A percentile compares a stretch with the other conserved stretches of the same genome.
Conservation (phyloP, 139 green algal genomes). For the Coccomyxa sp. region DNA sequence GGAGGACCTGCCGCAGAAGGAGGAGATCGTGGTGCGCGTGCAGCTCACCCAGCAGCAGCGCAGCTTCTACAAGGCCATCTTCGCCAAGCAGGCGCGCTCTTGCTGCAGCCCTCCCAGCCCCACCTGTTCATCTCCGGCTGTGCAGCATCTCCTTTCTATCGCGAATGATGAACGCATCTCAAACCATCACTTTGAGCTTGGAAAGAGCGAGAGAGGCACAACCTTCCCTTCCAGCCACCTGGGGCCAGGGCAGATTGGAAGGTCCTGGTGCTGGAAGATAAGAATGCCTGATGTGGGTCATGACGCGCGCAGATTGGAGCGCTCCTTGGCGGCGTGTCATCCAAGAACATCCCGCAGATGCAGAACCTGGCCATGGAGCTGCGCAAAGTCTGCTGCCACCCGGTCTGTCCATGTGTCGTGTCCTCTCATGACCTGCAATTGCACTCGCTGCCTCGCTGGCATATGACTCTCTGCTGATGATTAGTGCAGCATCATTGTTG, state of each 20-base stretch:
- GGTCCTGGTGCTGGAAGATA: neutral
- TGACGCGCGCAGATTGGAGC: conserved; percentile 12
- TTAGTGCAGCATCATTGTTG: too few species aligned
- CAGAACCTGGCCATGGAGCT: conserved; percentile 94
- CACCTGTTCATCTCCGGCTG: too few species aligned
- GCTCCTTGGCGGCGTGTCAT: conserved; percentile 45
- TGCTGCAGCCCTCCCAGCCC: neutral
- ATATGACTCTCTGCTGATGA: too few species aligned
- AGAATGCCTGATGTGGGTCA: neutral
- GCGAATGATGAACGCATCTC: too few species aligned
- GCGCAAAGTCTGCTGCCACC: conserved; percentile 94
- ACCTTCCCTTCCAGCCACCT: too few species aligned
- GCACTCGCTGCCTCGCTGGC: too few species aligned
- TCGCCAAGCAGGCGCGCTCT: conserved; percentile 49
- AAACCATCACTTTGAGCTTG: too few species aligned
- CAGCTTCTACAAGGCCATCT: conserved; percentile 74
- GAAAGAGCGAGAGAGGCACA: too few species aligned
- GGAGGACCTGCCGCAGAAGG: conserved; percentile 91
- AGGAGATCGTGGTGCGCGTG: conserved; percentile 89
- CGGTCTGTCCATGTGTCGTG: too few species aligned
- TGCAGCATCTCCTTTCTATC: too few species aligned
- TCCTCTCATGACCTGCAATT: too few species aligned
- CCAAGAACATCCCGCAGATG: conserved; percentile 71
- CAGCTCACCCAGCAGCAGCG: conserved; percentile 83
- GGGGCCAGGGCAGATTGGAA: too few species aligned